Evolutionary conservation across 768 basidiomycete genomes (phyloP).

Genomic region (Coprinopsis sp.): DNA sequence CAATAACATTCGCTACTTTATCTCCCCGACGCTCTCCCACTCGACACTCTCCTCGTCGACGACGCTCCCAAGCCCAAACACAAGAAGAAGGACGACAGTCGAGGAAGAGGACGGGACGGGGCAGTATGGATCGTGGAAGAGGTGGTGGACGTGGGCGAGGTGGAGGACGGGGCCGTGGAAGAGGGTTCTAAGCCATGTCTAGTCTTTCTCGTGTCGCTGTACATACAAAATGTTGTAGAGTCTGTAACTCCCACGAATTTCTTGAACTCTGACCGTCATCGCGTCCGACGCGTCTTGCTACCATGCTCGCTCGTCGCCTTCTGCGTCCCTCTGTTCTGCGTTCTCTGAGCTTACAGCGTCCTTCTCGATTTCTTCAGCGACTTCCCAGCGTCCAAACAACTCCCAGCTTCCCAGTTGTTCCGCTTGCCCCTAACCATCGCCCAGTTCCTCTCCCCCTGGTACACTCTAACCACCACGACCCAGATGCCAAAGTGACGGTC

Average conservation of each 20-base stretch:
- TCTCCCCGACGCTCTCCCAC: conserved; percentile 94
- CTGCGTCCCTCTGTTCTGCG: conserved; percentile 3
- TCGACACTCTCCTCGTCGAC: conserved; percentile 95
- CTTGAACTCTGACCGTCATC: background rate
- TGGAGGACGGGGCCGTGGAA: conserved; percentile 21
- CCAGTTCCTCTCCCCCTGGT: background rate
- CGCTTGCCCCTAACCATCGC: conserved; percentile 13
- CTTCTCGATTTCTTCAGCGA: too few species aligned
- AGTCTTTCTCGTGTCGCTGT: background rate
- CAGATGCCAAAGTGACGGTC: conserved; percentile 30
- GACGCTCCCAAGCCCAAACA: conserved; percentile 96
- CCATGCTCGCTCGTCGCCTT: conserved; percentile 1
- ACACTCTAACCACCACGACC: background rate
- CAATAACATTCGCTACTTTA: conserved; percentile 94
- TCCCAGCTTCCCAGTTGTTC: conserved; percentile 1
- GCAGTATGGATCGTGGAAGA: conserved; percentile 47
- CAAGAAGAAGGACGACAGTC: conserved; percentile 79
- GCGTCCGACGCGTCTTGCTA: background rate
- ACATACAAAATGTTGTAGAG: background rate
- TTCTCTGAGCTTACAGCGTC: too few species aligned
- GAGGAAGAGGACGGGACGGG: conserved; percentile 58
- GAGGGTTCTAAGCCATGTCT: conserved; percentile 1
- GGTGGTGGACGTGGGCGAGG: conserved; percentile 39
- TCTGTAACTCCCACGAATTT: background rate
- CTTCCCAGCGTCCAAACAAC: too few species aligned